A percentile compares a stretch with the other conserved stretches of the same genome.
phyloP scores from a whole-genome alignment of 257 asterid species.

The Solanum paucissectum region DNA sequence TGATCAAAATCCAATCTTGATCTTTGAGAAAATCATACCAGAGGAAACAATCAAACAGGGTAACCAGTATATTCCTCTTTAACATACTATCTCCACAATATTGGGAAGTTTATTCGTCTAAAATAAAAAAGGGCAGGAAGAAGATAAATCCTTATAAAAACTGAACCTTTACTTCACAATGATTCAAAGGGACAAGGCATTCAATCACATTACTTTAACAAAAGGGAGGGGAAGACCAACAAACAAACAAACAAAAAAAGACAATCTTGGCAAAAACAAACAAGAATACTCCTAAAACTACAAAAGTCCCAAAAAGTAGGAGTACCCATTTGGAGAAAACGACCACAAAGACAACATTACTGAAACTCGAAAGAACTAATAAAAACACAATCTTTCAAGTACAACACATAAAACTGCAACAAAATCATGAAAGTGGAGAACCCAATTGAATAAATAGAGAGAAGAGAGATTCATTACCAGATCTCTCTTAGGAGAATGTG shows the following conservation, averaged over 20 bases:
- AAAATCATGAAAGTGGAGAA: neutral
- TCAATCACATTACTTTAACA: neutral
- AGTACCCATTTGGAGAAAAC: neutral
- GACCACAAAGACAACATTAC: neutral
- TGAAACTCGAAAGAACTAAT: no score
- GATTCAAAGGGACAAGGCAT: neutral
- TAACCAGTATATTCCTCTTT: neutral
- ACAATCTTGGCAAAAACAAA: neutral
- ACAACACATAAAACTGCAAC: no score
- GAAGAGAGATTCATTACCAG: conserved; percentile 1
- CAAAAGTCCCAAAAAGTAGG: neutral
- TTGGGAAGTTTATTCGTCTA: neutral
- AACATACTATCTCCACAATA: neutral
- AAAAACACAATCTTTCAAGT: neutral
- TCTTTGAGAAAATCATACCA: neutral
- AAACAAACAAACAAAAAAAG: neutral
- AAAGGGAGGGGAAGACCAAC: neutral
- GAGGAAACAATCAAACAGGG: neutral
- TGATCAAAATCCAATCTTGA: neutral
- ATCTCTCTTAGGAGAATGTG: neutral
- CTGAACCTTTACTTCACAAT: neutral
- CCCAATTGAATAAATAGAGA: neutral
- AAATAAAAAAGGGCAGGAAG: neutral
- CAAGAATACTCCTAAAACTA: neutral
- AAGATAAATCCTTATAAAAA: neutral